Conservation (phyloP, 2,329 filamentous ascomycete species). For the Sporothrix dimorphospora region DNA sequence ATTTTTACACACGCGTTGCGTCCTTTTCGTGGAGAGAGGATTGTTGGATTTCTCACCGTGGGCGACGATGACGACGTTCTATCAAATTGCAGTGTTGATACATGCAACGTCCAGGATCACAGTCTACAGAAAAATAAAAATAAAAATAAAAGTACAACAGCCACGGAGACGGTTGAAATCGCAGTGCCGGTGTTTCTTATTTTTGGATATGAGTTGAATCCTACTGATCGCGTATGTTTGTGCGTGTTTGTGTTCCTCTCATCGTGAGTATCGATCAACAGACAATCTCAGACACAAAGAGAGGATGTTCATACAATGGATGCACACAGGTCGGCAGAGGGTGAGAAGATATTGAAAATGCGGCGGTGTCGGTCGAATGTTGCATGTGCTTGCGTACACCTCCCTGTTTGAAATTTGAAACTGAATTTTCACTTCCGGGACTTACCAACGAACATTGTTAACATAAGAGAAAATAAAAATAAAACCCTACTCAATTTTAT, state of each 20-base stretch:
- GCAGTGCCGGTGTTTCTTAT: background rate
- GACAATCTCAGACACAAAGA: background rate
- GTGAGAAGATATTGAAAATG: background rate
- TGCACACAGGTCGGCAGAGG: background rate
- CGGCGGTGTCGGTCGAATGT: conserved; percentile 15
- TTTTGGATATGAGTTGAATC: background rate
- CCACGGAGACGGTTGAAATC: background rate
- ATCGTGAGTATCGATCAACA: background rate
- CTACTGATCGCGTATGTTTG: background rate
- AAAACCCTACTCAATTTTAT: too few species aligned
- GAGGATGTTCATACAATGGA: background rate
- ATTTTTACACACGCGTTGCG: background rate
- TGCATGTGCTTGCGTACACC: conserved; percentile 16
- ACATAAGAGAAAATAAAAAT: background rate
- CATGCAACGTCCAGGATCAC: background rate
- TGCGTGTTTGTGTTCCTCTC: background rate
- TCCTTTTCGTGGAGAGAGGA: background rate
- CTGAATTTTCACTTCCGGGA: background rate
- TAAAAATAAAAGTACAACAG: background rate
- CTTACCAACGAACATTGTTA: background rate
- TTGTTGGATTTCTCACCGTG: background rate
- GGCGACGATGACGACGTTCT: background rate
- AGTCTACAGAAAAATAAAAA: background rate
- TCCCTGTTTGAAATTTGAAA: background rate
- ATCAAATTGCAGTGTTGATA: background rate